Conservation (phyloP, 2,329 filamentous ascomycete genomes). For the Beauveria pseudobassiana region DNA sequence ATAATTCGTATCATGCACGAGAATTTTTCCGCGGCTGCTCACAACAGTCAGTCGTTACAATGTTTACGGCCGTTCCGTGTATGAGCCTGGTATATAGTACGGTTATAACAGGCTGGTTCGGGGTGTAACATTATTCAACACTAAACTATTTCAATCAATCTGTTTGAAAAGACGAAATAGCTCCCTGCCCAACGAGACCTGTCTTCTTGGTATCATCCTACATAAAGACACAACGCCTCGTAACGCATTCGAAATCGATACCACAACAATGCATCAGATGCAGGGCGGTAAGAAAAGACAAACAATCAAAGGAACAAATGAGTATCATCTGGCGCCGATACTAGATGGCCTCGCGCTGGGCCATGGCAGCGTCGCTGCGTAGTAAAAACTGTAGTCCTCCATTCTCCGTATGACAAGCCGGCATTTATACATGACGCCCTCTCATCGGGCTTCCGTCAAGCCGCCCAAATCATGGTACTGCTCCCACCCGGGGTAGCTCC, state of each 20-base stretch:
- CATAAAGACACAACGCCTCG: neutral
- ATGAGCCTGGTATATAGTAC: no score
- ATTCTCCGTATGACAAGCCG: neutral
- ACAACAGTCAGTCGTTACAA: no score
- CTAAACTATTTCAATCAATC: neutral
- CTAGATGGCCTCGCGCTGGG: constrained; percentile 1
- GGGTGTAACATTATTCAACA: no score
- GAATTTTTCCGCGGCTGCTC: no score
- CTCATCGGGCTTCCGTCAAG: constrained; percentile 31
- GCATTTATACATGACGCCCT: no score
- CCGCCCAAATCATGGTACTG: constrained; percentile 41
- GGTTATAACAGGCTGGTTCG: no score
- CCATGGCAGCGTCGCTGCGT: neutral
- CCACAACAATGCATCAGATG: neutral
- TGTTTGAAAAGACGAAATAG: neutral
- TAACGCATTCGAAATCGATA: neutral
- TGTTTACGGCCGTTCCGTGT: no score
- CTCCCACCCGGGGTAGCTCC: constrained; percentile 33
- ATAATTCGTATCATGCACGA: no score
- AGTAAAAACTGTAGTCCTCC: neutral
- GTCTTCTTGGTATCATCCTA: constrained; percentile 2
- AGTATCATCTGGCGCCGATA: neutral
- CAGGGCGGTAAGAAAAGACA: neutral
- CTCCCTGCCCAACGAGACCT: neutral
- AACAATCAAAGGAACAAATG: neutral